phyloP scores from a whole-genome alignment of 352 stramenopile genomes.

The Phytophthora citrophthora region DNA sequence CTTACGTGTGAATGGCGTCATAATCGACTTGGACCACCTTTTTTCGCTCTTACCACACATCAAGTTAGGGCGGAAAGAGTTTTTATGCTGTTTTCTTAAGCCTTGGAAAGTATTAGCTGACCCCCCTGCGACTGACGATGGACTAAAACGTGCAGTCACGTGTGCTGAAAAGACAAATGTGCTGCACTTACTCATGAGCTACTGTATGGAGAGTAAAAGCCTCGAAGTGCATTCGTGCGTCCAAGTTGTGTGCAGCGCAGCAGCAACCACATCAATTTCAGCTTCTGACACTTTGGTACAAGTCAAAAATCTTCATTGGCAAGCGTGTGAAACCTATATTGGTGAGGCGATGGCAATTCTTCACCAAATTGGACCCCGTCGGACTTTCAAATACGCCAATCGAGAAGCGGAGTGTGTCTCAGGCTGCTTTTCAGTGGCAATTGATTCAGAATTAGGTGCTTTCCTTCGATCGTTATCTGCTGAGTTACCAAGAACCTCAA shows the following conservation, averaged over 20 bases:
- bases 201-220: conserved; percentile 22
- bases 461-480: conserved; percentile 6
- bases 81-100: conserved; percentile 29
- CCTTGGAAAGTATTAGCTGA: conserved; percentile 5
- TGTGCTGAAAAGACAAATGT: conserved; percentile 3
- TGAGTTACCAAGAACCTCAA: background rate
- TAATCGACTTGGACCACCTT: conserved; percentile 35
- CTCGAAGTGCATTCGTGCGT: conserved; percentile 10
- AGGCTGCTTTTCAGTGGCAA: background rate
- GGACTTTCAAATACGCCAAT: conserved; percentile 26
- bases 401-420: conserved; percentile 8
- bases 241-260: conserved; percentile 15
- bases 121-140: background rate
- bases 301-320: conserved; percentile 24
- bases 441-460: conserved; percentile 2
- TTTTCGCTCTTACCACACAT: background rate
- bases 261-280: background rate
- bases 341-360: conserved; percentile 36
- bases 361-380: conserved; percentile 23
- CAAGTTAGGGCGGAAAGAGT: conserved; percentile 12
- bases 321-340: conserved; percentile 35
- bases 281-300: background rate
- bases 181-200: conserved; percentile 11
- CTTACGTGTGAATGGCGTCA: conserved; percentile 22
- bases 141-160: background rate